Evolutionary conservation across 75 land plant genomes (phyloP), one percentile per base, ranked within the genome.

Genomic region (Sequoiadendron giganteum): DNA sequence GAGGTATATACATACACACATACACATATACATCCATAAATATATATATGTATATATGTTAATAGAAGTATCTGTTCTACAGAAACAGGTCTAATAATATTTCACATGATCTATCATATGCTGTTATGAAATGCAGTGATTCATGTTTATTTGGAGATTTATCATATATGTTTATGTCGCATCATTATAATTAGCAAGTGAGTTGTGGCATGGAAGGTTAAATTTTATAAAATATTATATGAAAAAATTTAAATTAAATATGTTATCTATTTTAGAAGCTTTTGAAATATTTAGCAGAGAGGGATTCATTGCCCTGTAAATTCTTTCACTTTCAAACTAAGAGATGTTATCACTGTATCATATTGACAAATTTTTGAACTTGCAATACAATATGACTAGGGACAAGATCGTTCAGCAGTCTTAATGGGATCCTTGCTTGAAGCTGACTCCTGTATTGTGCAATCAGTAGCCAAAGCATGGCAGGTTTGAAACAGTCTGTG

Each of bases 391-490:
- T 45, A 28, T 82, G 84, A 45, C 45, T 88, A 91, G 92, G 92
- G 86, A n/a, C 86, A 87, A n/a, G 36, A 32, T 40, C 88, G 73
- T 87, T 65, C 65, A 72, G 87, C 86, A 65, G 83, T 86, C 48
- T 52, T 47, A 18, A 78, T 73, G 39, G 93, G 90, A 34, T 88
- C 88, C 79, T 81, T 92, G 28, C 85, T 92, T 45, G 90, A 92
- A 40, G 89, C 91, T 39, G 93, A 90, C 13, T 45, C 90, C 56
- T 43, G 88, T 42, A 88, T 92, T 88, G 86, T 92, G 54, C 36
- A 86, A 52, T 49, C 88, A 28, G 87, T 92, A 19, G 76, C 88
- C 21, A 78, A 85, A 86, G 93, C 93, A 30, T 92, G 93, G 93
- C 93, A 92, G 93, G 93, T 92, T 56, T 58, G 87, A 11, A 48